These are phyloP conservation scores for Cryphonectria parasitica DNA, from an alignment of 2,329 filamentous ascomycete species.

Conservation along the genomic window DNA sequence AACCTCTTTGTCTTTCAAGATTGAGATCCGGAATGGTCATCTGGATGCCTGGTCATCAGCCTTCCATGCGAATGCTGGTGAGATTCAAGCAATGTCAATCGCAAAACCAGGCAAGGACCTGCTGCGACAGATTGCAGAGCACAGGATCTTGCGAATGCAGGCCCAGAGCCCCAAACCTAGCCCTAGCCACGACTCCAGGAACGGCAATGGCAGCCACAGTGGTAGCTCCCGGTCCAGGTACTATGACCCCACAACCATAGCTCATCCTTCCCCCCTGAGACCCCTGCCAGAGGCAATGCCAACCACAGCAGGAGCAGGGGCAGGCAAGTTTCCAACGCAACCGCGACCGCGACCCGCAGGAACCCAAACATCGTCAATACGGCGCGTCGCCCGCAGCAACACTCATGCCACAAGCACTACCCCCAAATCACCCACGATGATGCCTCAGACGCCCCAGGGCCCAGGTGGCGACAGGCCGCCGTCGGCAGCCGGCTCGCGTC, in stretches of 20 bases:
- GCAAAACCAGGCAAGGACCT: neutral
- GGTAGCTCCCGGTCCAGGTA: neutral
- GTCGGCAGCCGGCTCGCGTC: slow-evolving; percentile 32
- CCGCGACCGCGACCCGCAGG: neutral
- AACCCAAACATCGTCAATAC: slow-evolving; percentile 11
- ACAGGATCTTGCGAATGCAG: neutral
- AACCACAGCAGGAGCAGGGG: neutral
- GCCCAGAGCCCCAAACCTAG: neutral
- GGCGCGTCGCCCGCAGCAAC: neutral
- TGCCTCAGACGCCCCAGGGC: slow-evolving; percentile 34
- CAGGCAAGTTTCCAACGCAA: slow-evolving; percentile 1
- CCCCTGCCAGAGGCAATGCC: neutral
- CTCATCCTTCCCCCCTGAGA: neutral
- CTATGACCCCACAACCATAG: slow-evolving; percentile 8
- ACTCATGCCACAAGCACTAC: neutral
- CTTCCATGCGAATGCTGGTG: neutral
- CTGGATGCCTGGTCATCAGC: neutral
- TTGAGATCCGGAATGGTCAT: neutral
- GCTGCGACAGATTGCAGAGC: neutral
- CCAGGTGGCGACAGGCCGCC: slow-evolving; percentile 31
- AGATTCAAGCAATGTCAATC: neutral
- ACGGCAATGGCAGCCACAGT: neutral
- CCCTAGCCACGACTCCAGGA: neutral
- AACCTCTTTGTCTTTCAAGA: neutral
- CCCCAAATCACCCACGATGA: slow-evolving; percentile 25